Conservation (phyloP, 1,139 yeast species). For the Debaryomycetaceae sp. region DNA sequence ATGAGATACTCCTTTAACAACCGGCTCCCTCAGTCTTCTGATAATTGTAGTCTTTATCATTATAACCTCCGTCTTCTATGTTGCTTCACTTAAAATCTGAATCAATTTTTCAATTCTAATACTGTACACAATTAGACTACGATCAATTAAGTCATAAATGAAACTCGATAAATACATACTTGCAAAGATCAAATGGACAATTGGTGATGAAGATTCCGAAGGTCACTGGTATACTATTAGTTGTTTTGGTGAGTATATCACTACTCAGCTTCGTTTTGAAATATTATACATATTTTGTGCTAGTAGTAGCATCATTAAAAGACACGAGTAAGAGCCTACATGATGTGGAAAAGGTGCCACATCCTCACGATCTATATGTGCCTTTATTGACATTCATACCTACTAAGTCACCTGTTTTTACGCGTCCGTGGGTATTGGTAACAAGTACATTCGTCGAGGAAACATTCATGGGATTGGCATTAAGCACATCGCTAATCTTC, state of each 20-base stretch:
- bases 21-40: no score
- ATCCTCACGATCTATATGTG: conserved; percentile 41
- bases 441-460: conserved; percentile 37
- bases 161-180: neutral
- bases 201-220: conserved; percentile 34
- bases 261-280: conserved; percentile 26
- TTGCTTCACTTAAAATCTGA: no score
- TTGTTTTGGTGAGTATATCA: conserved; percentile 28
- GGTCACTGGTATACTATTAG: conserved; percentile 32
- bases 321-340: conserved; percentile 20
- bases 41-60: no score
- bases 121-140: conserved; percentile 1
- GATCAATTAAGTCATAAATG: neutral
- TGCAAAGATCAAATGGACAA: neutral
- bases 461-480: conserved; percentile 25
- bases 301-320: conserved; percentile 30
- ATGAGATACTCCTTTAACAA: no score
- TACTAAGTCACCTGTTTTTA: conserved; percentile 31
- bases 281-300: conserved; percentile 30
- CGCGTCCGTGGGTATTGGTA: conserved; percentile 38
- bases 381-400: conserved; percentile 42
- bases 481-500: conserved; percentile 25
- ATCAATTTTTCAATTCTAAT: neutral
- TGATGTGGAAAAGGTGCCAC: conserved; percentile 31
- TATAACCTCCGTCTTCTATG: no score